Conservation (phyloP, 306 rosid genomes). For the Casuarina glauca region DNA sequence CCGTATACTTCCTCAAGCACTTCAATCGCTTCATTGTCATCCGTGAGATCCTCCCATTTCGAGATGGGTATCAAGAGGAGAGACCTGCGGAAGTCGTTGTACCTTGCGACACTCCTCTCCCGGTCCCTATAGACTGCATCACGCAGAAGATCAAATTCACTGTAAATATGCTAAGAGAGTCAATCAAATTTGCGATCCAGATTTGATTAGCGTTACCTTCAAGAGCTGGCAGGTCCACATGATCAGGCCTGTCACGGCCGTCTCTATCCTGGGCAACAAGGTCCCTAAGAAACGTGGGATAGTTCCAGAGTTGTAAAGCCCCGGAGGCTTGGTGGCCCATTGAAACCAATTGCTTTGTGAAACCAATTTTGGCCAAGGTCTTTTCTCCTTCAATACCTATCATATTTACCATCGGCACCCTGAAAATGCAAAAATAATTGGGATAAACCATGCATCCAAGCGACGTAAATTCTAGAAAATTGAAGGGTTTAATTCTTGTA, state of each 20-base stretch:
- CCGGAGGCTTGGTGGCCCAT: slow-evolving; percentile 77
- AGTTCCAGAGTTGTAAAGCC: slow-evolving; percentile 57
- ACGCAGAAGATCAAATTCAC: not conserved
- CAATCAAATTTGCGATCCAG: not conserved
- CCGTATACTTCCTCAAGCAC: slow-evolving; percentile 50
- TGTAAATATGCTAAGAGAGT: not conserved
- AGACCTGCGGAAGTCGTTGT: slow-evolving; percentile 53
- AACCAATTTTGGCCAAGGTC: slow-evolving; percentile 40
- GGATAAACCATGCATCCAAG: not conserved
- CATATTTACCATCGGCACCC: slow-evolving; percentile 48
- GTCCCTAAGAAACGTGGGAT: slow-evolving; percentile 48
- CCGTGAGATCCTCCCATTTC: slow-evolving; percentile 60
- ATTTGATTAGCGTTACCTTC: slow-evolving; percentile 38
- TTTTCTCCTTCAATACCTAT: slow-evolving; percentile 49
- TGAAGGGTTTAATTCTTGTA: slow-evolving; percentile 14
- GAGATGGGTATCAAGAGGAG: slow-evolving; percentile 48
- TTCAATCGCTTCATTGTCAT: slow-evolving; percentile 48
- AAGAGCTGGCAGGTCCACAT: slow-evolving; percentile 57
- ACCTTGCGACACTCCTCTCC: slow-evolving; percentile 57
- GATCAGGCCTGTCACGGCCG: slow-evolving; percentile 55
- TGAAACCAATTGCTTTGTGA: slow-evolving; percentile 47
- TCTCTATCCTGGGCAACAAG: slow-evolving; percentile 40
- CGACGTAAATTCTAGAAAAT: not conserved
- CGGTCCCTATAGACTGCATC: slow-evolving; percentile 64
- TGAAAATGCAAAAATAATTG: not conserved